Evolutionary conservation across 1,284 basidiomycete species (phyloP), one percentile per base, ranked within the genome.

Genomic region (Trichosporon asahii): DNA sequence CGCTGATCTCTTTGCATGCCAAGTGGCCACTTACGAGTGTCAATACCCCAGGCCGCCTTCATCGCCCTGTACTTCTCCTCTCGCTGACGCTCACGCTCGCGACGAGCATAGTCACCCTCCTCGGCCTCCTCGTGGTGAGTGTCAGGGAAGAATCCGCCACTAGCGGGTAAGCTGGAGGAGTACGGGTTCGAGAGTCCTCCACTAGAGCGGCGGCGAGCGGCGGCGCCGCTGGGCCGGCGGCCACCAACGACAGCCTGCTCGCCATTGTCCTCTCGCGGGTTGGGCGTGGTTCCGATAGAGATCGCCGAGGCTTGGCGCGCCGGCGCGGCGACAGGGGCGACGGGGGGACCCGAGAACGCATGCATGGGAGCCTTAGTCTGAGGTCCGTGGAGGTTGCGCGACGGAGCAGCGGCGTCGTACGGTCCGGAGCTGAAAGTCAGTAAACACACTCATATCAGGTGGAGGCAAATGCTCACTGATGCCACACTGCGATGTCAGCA

Each of bases 11-110:
- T 0, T 5, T 3, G 3, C 14, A 14, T 3, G n/a, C n/a, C n/a
- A 53, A 25, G 57, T 15, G 11, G 11, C 31, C 1, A 78, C 83
- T 77, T 67, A 84, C 83, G 83, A 25, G 76, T 78, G 72, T 84
- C 82, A 25, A 78, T 82, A 9, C 83, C 83, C 83, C 83, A 84
- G 27, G 82, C 83, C 18, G 82, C 83, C 66, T 84, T 81, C 64
- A 84, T 69, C 3, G 83, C 83, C 46, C 76, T 72, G 63, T 79
- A 74, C 75, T 84, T 84, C 33, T 78, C 72, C 31, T 84, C 82
- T 63, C 79, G 76, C 68, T 83, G 77, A 64, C 74, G 77, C 40
- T 80, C 74, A 64, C 80, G 75, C 63, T 79, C 78, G 57, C 72
- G 71, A 66, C 79, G 76, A 46, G 78, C 76, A 21, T 76, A 64